Base-by-base conservation (phyloP, 257 asterid species). In the Petunia secreta region DNA sequence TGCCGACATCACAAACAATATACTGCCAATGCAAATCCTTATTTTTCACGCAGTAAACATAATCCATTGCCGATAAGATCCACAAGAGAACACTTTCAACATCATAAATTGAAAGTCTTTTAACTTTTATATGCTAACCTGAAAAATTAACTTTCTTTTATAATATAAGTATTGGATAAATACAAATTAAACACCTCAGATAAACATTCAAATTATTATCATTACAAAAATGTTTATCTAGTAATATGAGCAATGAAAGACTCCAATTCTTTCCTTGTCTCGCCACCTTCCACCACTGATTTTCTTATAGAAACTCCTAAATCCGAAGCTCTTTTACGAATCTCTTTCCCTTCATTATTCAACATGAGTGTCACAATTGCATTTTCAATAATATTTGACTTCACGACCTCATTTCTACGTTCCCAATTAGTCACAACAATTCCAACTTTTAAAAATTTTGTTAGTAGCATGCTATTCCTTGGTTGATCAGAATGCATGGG, bases 401-500 rank as follows among this genome's bases (percentile, higher is more conserved):
- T 41, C 63, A 90, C 89, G 15, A 84, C 13, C 64, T 87, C 88
- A 2, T 76, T 75, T 80, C 87, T 54, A 1, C 75, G 39, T 0
- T 66, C 83, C 92, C 92, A 88, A 11, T 84, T 86, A 74, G 79
- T 88, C 1, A 89, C 87, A 7, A 77, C 82, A 1, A 84, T 7
- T 0, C 93, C 95, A 43, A 89, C 83, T 37, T 58, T 77, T 80
- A 91, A 68, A 16, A 88, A 84, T 9, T 75, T 57, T 0, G 93
- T 83, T 0, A 91, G 25, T 63, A 91, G 50, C 2, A 83, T 78
- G 5, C 91, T 79, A 66, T 91, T 91, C 15, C 93, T 81, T 1
- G 95, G 95, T 62, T 91, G 95, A 46, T 91, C 93, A 38, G 93
- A 91, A 55, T 89, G 95, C 91, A 91, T 88, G 11, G 95, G 95